Evolutionary conservation across 179 eudicot species (phyloP).

Genomic region (Silene noctiflora): DNA sequence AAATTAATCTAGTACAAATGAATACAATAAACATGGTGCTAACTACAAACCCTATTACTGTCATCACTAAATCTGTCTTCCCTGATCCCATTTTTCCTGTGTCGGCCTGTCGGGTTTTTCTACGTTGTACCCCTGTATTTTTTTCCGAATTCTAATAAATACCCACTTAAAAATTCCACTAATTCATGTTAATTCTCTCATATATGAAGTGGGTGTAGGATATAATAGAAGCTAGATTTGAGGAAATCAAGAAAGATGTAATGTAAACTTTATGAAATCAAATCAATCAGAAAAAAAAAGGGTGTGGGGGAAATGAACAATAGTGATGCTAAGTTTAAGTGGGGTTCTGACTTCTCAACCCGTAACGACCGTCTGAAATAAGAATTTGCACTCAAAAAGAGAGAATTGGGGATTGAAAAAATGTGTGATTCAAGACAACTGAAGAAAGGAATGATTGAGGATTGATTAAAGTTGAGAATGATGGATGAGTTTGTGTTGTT

Average conservation of each 20-base stretch:
- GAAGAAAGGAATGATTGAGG: no score
- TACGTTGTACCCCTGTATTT: neutral
- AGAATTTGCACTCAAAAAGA: no score
- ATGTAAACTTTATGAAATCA: neutral
- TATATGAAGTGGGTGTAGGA: no score
- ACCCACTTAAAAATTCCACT: no score
- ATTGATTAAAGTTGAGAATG: no score
- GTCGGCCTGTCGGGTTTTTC: neutral
- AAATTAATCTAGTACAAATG: constrained; percentile 83
- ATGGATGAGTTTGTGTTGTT: no score
- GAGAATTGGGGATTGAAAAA: neutral
- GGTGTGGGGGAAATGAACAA: neutral
- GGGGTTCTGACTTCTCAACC: neutral
- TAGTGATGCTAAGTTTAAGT: neutral
- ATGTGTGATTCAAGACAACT: neutral
- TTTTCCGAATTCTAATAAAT: neutral
- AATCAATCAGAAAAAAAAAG: neutral
- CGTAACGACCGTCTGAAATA: no score
- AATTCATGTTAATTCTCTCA: no score
- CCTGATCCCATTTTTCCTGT: constrained; percentile 44
- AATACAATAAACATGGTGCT: constrained; percentile 84
- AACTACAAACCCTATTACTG: constrained; percentile 84
- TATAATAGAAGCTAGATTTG: neutral
- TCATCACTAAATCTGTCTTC: constrained; percentile 81
- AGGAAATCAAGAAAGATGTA: neutral